These are phyloP conservation scores for Pseudisothecium myosuroides DNA, from an alignment of 225 moss, liverwort and hornwort species.

Conservation along the genomic window DNA sequence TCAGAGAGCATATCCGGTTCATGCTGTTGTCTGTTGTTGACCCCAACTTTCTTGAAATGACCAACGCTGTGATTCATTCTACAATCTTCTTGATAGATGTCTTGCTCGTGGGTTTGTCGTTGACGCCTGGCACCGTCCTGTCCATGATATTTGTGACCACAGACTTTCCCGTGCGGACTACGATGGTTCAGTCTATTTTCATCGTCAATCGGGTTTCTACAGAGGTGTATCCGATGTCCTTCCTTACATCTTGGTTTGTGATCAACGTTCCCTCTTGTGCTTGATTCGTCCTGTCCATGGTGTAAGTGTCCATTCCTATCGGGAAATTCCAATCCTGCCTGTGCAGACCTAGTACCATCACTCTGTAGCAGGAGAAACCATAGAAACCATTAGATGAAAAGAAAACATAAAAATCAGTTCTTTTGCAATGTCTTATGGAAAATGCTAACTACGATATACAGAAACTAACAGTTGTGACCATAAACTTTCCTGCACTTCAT, in stretches of 20 bases:
- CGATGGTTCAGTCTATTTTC: neutral
- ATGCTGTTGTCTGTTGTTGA: neutral
- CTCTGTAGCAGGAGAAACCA: neutral
- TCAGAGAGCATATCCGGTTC: neutral
- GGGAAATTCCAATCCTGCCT: neutral
- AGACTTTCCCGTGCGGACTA: neutral
- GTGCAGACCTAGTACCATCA: neutral
- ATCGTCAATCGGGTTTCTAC: constrained; percentile 1
- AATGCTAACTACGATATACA: neutral
- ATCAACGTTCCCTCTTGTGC: neutral
- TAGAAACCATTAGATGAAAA: neutral
- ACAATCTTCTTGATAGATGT: constrained; percentile 8
- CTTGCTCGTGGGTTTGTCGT: constrained; percentile 3
- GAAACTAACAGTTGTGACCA: neutral
- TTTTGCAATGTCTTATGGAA: neutral
- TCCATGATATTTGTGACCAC: neutral
- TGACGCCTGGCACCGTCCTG: constrained; percentile 3
- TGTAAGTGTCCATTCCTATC: neutral
- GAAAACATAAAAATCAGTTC: neutral
- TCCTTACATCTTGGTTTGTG: neutral
- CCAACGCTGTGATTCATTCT: neutral
- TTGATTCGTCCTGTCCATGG: neutral
- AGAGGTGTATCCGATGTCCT: neutral
- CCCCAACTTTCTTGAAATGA: neutral
- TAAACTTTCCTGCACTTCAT: neutral